Evolutionary conservation across 2,329 filamentous ascomycete genomes (phyloP), one percentile per base, ranked within the genome.

Genomic region (Harringtonia lauricola): DNA sequence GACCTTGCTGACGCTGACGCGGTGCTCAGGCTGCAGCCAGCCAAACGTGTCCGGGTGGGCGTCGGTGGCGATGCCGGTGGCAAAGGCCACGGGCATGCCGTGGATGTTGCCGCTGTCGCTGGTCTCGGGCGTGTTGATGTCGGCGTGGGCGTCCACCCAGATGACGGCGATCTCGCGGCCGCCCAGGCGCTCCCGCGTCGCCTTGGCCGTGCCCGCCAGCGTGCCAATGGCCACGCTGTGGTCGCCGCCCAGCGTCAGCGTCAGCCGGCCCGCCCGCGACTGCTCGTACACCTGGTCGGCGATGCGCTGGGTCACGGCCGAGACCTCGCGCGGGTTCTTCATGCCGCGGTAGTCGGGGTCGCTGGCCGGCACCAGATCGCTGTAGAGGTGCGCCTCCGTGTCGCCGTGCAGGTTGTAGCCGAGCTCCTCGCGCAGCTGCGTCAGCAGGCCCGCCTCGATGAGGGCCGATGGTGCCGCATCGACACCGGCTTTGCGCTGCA

Each of bases 121-220:
- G 39, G 79, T 83, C 74, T 96, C 89, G 42, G 90, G 92, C 2
- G 86, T 88, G 68, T 98, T 98, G 71, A 98, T 95, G 64, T 98
- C 92, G 43, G 90, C 83, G 64, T 98, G 92, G 22, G 92, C 92
- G 64, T 98, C 92, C 28, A 98, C 92, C 92, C 92, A 98, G 62
- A 98, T 94, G 46, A 98, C 86, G 13, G 88, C 92, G 50, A 95
- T 81, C 55, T 96, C 90, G 44, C 83, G 74, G 36, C n/a, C n/a
- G n/a, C 70, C 78, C 47, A 94, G 68, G 17, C 90, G 71, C 71
- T 98, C 89, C 46, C 86, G 79, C 34, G 86, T 81, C 0, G 90
- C 92, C 67, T 83, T 86, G 30, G 89, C 86, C 2, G 83, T 86
- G 34, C 92, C 92, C 24, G 83, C 83, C 54, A 98, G 79, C 39